Evolutionary conservation across 768 basidiomycete species (phyloP).

Genomic region (Podaxis rugospora): DNA sequence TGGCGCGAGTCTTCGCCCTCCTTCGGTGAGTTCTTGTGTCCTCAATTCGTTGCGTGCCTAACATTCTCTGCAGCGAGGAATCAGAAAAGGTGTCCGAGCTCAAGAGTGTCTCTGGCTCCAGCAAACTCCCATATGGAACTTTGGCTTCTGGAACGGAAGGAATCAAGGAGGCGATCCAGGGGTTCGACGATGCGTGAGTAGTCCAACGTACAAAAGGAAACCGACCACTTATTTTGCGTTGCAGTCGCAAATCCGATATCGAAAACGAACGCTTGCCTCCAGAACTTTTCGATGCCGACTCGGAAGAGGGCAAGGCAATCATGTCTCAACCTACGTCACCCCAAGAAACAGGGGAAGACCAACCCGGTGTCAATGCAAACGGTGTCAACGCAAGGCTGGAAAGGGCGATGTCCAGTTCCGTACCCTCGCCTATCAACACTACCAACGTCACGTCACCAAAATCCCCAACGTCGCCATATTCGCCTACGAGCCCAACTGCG

Average conservation of each 20-base stretch:
- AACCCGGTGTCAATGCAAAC: constrained; percentile 41
- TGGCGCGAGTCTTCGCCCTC: constrained; percentile 94
- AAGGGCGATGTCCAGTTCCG: constrained; percentile 25
- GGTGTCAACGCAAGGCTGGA: constrained; percentile 43
- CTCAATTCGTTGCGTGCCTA: background rate
- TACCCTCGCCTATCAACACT: constrained; percentile 11
- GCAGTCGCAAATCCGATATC: constrained; percentile 93
- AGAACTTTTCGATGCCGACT: constrained; percentile 81
- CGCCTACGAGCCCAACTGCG: constrained; percentile 35
- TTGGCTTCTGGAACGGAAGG: constrained; percentile 89
- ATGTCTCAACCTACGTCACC: constrained; percentile 56
- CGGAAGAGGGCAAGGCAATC: constrained; percentile 66
- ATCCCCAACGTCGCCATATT: constrained; percentile 24
- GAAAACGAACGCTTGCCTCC: constrained; percentile 99
- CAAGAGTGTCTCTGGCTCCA: constrained; percentile 82
- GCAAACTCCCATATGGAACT: constrained; percentile 75
- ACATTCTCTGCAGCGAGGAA: constrained; percentile 66
- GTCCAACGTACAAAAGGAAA: background rate
- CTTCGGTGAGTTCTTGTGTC: constrained; percentile 61
- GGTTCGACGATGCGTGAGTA: constrained; percentile 94
- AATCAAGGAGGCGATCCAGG: constrained; percentile 90
- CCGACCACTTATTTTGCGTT: background rate
- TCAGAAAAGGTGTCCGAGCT: constrained; percentile 96
- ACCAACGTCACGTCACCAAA: constrained; percentile 20
- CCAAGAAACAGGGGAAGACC: constrained; percentile 36